phyloP scores from a whole-genome alignment of 805 yeast genomes.

The Ogataea kodamae region DNA sequence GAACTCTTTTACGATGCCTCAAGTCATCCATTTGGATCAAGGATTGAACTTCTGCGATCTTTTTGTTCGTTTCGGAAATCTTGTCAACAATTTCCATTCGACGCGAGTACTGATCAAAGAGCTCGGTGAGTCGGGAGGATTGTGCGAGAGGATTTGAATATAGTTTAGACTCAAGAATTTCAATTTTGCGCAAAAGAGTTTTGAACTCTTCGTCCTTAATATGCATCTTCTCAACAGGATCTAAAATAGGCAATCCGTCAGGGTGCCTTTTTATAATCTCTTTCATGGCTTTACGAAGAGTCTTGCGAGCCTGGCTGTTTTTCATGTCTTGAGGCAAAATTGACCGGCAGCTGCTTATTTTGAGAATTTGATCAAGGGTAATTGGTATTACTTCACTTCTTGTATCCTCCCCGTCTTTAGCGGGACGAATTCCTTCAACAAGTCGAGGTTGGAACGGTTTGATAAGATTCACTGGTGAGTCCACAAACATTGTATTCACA shows the following conservation, averaged over 20 bases:
- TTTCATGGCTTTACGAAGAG: conserved; percentile 62
- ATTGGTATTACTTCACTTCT: conserved; percentile 80
- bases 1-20: conserved; percentile 86
- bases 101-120: conserved; percentile 60
- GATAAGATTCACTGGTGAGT: conserved; percentile 78
- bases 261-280: conserved; percentile 84
- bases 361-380: conserved; percentile 70
- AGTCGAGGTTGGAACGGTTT: conserved; percentile 75
- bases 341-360: conserved; percentile 76
- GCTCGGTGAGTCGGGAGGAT: conserved; percentile 55
- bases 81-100: conserved; percentile 61
- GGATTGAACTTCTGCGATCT: conserved; percentile 80
- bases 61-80: conserved; percentile 56
- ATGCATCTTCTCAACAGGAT: conserved; percentile 90
- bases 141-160: conserved; percentile 64
- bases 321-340: conserved; percentile 73
- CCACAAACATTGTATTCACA: conserved; percentile 70
- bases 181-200: conserved; percentile 68
- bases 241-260: conserved; percentile 86
- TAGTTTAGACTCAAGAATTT: conserved; percentile 74
- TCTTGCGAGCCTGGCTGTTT: conserved; percentile 55
- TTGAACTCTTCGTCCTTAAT: conserved; percentile 69
- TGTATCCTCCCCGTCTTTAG: conserved; percentile 65
- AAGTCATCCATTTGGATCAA: conserved; percentile 92
- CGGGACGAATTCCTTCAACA: conserved; percentile 87